phyloP scores from a whole-genome alignment of 23 red algal species.

The Gracilariopsis chorda region DNA sequence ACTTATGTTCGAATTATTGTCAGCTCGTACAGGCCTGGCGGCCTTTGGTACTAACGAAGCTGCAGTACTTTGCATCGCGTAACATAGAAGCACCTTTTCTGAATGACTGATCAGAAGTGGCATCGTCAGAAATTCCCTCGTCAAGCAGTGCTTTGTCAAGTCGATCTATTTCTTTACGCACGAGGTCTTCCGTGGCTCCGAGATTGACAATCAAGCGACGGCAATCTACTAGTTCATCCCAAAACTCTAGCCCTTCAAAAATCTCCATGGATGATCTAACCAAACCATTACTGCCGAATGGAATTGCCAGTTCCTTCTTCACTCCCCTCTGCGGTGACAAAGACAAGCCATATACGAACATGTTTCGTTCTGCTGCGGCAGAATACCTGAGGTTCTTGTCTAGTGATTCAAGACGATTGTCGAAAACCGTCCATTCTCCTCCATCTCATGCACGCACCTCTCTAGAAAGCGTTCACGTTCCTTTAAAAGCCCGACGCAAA shows the following conservation, averaged over 20 bases:
- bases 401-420: not conserved
- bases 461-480: conserved; percentile 85
- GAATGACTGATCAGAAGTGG: conserved; percentile 19
- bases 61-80: too few relatives aligned
- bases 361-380: conserved; percentile 42
- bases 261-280: conserved; percentile 92
- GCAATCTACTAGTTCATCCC: conserved; percentile 97
- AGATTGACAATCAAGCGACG: conserved; percentile 87
- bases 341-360: conserved; percentile 58
- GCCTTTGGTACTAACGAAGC: too few relatives aligned
- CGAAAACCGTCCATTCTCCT: conserved; percentile 73
- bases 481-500: conserved; percentile 48
- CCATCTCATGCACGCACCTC: conserved; percentile 82
- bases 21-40: too few relatives aligned
- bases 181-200: conserved; percentile 61
- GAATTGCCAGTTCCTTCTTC: conserved; percentile 75
- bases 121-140: conserved; percentile 19
- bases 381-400: not conserved
- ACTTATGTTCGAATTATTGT: too few relatives aligned
- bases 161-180: conserved; percentile 65
- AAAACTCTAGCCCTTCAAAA: conserved; percentile 78
- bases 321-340: conserved; percentile 82
- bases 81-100: not conserved
- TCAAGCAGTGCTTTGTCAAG: conserved; percentile 53
- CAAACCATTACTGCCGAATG: conserved; percentile 87